Evolutionary conservation across 108 stramenopile species (phyloP).

Genomic region (Fragilariopsis cylindrus): DNA sequence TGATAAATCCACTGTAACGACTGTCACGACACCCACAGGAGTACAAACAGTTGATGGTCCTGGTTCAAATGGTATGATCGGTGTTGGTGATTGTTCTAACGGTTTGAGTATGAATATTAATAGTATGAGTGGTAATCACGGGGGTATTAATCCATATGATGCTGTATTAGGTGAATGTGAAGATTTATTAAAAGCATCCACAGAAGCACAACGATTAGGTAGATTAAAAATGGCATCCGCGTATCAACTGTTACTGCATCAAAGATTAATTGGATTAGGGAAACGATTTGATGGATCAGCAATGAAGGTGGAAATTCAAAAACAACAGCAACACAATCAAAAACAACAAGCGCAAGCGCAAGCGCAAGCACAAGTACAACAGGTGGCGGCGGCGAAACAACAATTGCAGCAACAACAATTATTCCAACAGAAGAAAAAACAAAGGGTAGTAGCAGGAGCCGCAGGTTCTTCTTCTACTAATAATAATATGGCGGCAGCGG

Average conservation of each 20-base stretch:
- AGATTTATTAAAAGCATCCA: conserved; percentile 69
- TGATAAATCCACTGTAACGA: conserved; percentile 52
- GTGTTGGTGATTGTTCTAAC: too few relatives aligned
- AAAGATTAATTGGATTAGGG: conserved; percentile 79
- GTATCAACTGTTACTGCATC: conserved; percentile 73
- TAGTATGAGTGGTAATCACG: background rate
- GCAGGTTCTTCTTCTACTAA: background rate
- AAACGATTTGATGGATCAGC: conserved; percentile 72
- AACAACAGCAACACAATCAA: conserved; percentile 20
- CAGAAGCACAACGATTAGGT: conserved; percentile 75
- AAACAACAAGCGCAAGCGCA: conserved; percentile 21
- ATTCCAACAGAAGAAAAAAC: too few relatives aligned
- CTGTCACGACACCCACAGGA: conserved; percentile 36
- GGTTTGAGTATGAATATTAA: too few relatives aligned
- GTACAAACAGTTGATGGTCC: conserved; percentile 2
- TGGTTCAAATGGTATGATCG: background rate
- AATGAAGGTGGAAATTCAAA: conserved; percentile 9
- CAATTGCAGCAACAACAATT: background rate
- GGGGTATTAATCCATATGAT: conserved; percentile 57
- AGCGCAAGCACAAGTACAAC: conserved; percentile 20
- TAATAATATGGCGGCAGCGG: too few relatives aligned
- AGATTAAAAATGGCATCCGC: conserved; percentile 71
- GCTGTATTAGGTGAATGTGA: conserved; percentile 75
- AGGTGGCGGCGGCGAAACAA: background rate
- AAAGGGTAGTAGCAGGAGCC: too few relatives aligned